These are phyloP conservation scores for Tagetes patula DNA, from an alignment of 129 eudicot species.

Conservation along the genomic window DNA sequence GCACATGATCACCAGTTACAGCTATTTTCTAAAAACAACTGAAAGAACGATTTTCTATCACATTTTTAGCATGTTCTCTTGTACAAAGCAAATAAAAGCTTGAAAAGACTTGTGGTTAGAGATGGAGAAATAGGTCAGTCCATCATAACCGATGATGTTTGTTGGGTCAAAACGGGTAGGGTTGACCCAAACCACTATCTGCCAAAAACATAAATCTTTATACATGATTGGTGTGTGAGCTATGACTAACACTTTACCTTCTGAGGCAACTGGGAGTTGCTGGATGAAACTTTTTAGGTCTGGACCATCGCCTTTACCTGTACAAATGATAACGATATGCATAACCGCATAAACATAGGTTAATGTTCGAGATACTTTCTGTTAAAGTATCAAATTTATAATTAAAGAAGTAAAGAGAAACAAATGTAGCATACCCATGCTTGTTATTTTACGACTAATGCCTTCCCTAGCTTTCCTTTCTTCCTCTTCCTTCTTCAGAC, in stretches of 20 bases:
- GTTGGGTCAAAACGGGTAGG: background rate
- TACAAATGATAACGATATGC: constrained; percentile 10
- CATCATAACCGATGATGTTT: background rate
- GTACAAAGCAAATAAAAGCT: constrained; percentile 2
- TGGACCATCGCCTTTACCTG: constrained; percentile 83
- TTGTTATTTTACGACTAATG: constrained; percentile 36
- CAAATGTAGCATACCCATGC: constrained; percentile 46
- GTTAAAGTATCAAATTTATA: background rate
- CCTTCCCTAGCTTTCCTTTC: constrained; percentile 77
- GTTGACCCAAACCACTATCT: background rate
- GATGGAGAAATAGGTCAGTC: background rate
- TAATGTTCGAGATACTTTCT: background rate
- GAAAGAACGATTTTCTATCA: background rate
- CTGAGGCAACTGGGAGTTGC: constrained; percentile 65
- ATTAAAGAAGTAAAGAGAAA: background rate
- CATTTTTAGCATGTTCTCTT: background rate
- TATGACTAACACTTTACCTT: constrained; percentile 46
- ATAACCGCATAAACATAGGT: background rate
- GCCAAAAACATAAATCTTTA: background rate
- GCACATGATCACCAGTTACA: background rate
- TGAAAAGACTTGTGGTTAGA: background rate
- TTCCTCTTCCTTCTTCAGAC: constrained; percentile 95
- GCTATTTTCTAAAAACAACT: background rate
- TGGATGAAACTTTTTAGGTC: constrained; percentile 79
- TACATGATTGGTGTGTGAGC: background rate